phyloP scores from a whole-genome alignment of 2,329 filamentous ascomycete species.

The Onygenales sp. region DNA sequence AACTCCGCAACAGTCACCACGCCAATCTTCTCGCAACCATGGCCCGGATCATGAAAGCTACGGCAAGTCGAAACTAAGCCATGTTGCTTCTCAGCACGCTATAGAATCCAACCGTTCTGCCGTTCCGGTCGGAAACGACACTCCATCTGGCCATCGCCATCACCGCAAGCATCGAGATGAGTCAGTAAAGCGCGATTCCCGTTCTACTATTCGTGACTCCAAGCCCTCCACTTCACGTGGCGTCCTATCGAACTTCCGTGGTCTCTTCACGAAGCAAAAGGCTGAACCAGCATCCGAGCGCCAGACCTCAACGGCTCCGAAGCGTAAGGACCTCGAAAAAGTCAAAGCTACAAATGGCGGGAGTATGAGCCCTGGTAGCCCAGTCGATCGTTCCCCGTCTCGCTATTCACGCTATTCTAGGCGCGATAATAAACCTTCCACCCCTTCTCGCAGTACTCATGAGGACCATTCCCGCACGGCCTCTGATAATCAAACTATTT shows the following conservation, averaged over 20 bases:
- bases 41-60: conserved; percentile 3
- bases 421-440: background rate
- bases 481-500: background rate
- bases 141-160: too few relatives aligned
- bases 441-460: background rate
- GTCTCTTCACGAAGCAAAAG: conserved; percentile 13
- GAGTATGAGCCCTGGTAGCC: background rate
- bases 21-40: background rate
- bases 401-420: background rate
- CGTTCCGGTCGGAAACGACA: background rate
- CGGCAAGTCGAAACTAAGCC: conserved; percentile 6
- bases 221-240: conserved; percentile 6
- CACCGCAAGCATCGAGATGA: background rate
- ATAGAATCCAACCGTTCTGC: background rate
- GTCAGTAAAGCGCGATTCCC: background rate
- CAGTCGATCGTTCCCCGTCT: background rate
- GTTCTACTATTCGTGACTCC: background rate
- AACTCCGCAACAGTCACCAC: conserved; percentile 5
- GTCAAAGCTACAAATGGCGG: background rate
- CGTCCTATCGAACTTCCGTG: conserved; percentile 13
- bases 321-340: conserved; percentile 2
- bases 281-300: conserved; percentile 2
- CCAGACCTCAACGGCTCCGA: background rate
- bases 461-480: background rate
- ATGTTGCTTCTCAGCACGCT: background rate